A percentile compares a stretch with the other conserved stretches of the same genome.
Conservation (phyloP, 176 grass and related monocot species). For the Olyra latifolia region DNA sequence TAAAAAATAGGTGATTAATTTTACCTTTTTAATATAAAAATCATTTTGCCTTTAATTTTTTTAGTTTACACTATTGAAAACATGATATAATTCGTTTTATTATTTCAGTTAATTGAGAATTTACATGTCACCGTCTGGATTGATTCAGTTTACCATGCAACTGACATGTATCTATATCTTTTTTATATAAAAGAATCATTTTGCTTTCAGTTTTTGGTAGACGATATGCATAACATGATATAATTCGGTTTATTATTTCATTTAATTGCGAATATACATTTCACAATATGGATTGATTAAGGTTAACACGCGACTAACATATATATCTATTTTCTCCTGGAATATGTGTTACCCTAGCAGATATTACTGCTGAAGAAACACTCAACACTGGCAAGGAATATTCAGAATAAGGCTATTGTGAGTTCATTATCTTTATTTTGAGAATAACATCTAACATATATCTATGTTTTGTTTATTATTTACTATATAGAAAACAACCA, state of each 20-base stretch:
- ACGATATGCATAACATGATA: too few relatives aligned
- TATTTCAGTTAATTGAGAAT: not conserved
- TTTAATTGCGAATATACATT: too few relatives aligned
- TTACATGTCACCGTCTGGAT: not conserved
- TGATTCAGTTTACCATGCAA: conserved; percentile 14
- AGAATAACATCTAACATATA: conserved; percentile 2
- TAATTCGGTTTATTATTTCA: too few relatives aligned
- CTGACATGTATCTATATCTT: conserved; percentile 39
- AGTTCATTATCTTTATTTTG: conserved; percentile 35
- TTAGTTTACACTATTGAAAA: not conserved
- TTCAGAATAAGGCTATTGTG: conserved; percentile 95
- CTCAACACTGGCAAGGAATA: conserved; percentile 97
- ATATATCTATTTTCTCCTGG: conserved; percentile 49
- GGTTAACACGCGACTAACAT: too few relatives aligned
- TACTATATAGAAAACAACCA: too few relatives aligned
- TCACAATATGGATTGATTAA: too few relatives aligned
- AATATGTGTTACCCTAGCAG: conserved; percentile 97
- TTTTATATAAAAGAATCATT: too few relatives aligned
- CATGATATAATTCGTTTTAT: not conserved
- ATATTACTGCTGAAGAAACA: conserved; percentile 99
- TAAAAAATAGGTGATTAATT: not conserved
- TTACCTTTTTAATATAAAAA: not conserved
- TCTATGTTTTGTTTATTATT: not conserved
- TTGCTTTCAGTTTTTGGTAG: too few relatives aligned
- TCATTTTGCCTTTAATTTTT: not conserved